Percentiles rank a stretch among this genome's conserved stretches.
Conservation (phyloP, 1,284 basidiomycete genomes). For the Ganoderma meredithae region DNA sequence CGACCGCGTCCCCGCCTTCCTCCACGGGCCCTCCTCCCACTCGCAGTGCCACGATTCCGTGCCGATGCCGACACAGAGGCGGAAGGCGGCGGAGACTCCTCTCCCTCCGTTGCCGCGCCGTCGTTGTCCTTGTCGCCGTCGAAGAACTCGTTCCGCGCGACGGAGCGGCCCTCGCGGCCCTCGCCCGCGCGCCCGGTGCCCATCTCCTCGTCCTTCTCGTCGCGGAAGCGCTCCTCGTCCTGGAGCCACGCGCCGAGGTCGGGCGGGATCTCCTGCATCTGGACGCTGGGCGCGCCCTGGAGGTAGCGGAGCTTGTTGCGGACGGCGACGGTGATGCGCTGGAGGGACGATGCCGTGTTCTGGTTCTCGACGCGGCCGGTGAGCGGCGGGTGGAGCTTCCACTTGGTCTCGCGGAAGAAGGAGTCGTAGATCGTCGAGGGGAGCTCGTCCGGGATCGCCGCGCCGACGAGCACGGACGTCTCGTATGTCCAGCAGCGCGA, state of each 20-base stretch:
- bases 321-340: constrained; percentile 86
- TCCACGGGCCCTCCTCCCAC: constrained; percentile 27
- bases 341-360: constrained; percentile 84
- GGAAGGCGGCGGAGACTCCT: constrained; percentile 21
- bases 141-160: constrained; percentile 71
- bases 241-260: constrained; percentile 84
- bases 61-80: constrained; percentile 13
- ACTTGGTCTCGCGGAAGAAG: constrained; percentile 92
- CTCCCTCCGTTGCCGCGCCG: constrained; percentile 24
- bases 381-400: constrained; percentile 92
- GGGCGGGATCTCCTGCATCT: constrained; percentile 96
- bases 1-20: constrained; percentile 30
- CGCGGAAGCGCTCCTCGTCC: constrained; percentile 75
- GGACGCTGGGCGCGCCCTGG: constrained; percentile 94
- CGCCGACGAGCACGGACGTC: constrained; percentile 92
- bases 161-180: constrained; percentile 56
- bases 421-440: constrained; percentile 92
- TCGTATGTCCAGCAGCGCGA: constrained; percentile 99
- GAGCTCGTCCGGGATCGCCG: constrained; percentile 84
- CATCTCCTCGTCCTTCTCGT: constrained; percentile 76
- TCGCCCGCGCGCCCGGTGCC: constrained; percentile 68
- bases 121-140: constrained; percentile 71
- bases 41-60: constrained; percentile 17
- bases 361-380: constrained; percentile 93
- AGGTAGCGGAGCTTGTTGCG: constrained; percentile 94